A percentile compares a stretch with the other conserved stretches of the same genome.
These are phyloP conservation scores for Rhynchospora tenuis DNA, from an alignment of 176 grass and related monocot genomes.

Conservation along the genomic window DNA sequence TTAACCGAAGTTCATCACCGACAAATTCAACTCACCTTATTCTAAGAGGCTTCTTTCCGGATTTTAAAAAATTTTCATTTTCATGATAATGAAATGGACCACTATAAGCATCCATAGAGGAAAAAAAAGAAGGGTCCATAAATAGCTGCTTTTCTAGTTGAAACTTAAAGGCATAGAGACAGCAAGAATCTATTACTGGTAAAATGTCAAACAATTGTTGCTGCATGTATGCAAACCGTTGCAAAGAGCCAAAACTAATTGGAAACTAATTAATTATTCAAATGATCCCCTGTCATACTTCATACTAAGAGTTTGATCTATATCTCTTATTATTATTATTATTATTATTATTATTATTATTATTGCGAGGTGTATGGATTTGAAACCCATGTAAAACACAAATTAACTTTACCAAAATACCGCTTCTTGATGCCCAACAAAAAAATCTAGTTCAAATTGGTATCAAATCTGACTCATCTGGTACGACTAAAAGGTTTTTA, in stretches of 20 bases:
- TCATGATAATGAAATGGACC: not conserved
- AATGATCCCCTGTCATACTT: not conserved
- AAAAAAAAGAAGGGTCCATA: not conserved
- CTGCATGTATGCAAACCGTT: not conserved
- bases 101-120: not conserved
- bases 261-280: not conserved
- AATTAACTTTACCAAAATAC: not conserved
- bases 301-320: not conserved
- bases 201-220: not conserved
- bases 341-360: too few species aligned
- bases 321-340: too few species aligned
- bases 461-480: not conserved
- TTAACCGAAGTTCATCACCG: not conserved
- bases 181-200: not conserved
- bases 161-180: not conserved
- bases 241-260: not conserved
- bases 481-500: not conserved
- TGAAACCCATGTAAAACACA: not conserved
- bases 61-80: not conserved
- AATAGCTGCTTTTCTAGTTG: conserved; percentile 5
- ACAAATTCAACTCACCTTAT: not conserved
- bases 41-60: not conserved
- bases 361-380: not conserved
- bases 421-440: not conserved
- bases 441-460: not conserved